Base-by-base conservation (phyloP, 352 stramenopile species). In the Phytophthora pini region DNA sequence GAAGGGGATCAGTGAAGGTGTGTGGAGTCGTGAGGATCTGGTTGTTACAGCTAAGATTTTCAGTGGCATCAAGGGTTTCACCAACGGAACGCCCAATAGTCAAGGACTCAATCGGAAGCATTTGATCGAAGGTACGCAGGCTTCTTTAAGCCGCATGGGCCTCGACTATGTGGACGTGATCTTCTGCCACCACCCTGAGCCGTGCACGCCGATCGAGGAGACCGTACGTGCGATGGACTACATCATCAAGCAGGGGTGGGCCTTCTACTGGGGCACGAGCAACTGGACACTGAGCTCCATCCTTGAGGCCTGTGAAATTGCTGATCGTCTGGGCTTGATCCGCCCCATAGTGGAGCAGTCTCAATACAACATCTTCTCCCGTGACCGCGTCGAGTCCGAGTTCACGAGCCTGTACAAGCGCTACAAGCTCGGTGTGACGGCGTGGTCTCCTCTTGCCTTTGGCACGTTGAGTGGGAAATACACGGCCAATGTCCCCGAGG, bases 391-490 rank as follows among this genome's bases (percentile, higher is more conserved):
- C n/a, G 81, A 90, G 57, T 74, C 61, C 17, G 79, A 86, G 46
- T 87, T 82, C 45, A 29, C 34, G 29, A 27, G 56, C 2, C 54
- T 91, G 54, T 90, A 84, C 72, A 61, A 73, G 17, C 66, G 68
- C 20, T 88, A 87, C 60, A 83, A 82, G 2, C 38, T 74, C 13
- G 82, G 79, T n/a, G 45, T 82, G 11, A 86, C 80, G 22, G 73
- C 63, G 11, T 91, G 75, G 71, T 83, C 70, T 29, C 79, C 80
- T 15, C 46, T 91, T 31, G 69, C 76, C 4, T 71, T 72, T 26
- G 81, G 82, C 7, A 65, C 87, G 5, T 61, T 91, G 43, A 86
- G 76, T 34, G 79, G 75, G 48, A 91, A 91, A 61, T 89, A 90
- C 75, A 72, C 70, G 5, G 29, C 12, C 66, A 53, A 22, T 8